A percentile compares a stretch with the other conserved stretches of the same genome.
Evolutionary conservation across 768 basidiomycete species (phyloP).

Genomic region (Boletus reticuloceps): DNA sequence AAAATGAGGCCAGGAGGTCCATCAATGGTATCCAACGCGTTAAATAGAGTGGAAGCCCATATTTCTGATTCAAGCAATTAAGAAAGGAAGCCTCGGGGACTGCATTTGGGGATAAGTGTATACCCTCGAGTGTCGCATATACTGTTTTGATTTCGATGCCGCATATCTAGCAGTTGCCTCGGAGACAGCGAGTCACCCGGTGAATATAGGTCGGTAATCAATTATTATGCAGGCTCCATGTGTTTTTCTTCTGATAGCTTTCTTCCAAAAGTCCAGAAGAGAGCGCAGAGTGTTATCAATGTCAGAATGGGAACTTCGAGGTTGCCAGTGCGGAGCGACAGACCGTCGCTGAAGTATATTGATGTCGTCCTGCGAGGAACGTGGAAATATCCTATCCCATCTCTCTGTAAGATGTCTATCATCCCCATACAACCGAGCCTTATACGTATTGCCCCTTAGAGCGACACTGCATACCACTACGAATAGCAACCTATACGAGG

Average conservation of each 20-base stretch:
- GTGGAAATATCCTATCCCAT: conserved; percentile 18
- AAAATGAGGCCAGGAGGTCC: conserved; percentile 13
- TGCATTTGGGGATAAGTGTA: no score
- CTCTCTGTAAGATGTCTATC: conserved; percentile 18
- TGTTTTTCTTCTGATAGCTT: no score
- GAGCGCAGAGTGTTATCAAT: conserved; percentile 18
- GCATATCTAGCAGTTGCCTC: no score
- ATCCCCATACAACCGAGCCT: neutral
- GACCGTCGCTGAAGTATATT: conserved; percentile 22
- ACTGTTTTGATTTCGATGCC: no score
- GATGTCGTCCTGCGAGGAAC: conserved; percentile 9
- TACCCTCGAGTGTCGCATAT: no score
- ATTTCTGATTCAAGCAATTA: no score
- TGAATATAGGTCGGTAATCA: no score
- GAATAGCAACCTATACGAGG: conserved; percentile 25
- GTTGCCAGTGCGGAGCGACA: conserved; percentile 27
- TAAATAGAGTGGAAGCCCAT: no score
- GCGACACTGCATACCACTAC: conserved; percentile 18
- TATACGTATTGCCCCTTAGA: neutral
- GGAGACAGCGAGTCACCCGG: no score
- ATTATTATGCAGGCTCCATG: no score
- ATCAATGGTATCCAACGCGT: neutral
- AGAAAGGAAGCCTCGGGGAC: no score
- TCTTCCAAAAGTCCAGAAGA: conserved; percentile 24
- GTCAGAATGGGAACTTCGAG: conserved; percentile 19